These are phyloP conservation scores for Cicer pinnatifidum DNA, from an alignment of 306 rosid genomes.

Conservation along the genomic window DNA sequence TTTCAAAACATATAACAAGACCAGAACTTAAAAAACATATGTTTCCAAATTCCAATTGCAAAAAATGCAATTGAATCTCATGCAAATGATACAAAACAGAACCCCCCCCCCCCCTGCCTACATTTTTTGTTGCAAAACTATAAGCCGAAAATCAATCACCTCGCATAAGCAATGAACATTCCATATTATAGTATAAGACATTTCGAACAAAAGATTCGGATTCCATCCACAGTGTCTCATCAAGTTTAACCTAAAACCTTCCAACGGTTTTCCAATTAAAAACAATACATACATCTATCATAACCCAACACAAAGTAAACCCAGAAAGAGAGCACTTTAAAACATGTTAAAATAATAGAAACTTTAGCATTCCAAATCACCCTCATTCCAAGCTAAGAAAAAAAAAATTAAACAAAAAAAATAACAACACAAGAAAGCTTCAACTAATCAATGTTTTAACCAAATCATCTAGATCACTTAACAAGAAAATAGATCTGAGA, in stretches of 20 bases:
- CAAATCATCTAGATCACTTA: constrained; percentile 31
- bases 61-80: constrained; percentile 8
- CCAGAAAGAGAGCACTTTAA: neutral
- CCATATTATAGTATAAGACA: constrained; percentile 25
- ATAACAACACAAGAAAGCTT: neutral
- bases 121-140: constrained; percentile 2
- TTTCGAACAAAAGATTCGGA: constrained; percentile 16
- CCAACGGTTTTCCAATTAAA: constrained; percentile 14
- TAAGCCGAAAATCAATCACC: constrained; percentile 11
- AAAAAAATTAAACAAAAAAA: neutral
- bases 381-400: neutral
- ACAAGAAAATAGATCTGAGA: constrained; percentile 32
- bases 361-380: constrained; percentile 18
- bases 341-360: neutral
- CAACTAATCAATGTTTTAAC: constrained; percentile 33
- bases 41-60: neutral
- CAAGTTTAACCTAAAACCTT: constrained; percentile 33
- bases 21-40: neutral
- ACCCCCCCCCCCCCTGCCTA: neutral
- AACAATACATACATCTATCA: neutral
- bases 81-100: neutral
- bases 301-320: constrained; percentile 11
- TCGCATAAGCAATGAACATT: constrained; percentile 1
- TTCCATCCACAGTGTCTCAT: neutral
- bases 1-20: constrained; percentile 10